Conservation (phyloP, 2,329 filamentous ascomycete species). For the Ceratocystis variospora region DNA sequence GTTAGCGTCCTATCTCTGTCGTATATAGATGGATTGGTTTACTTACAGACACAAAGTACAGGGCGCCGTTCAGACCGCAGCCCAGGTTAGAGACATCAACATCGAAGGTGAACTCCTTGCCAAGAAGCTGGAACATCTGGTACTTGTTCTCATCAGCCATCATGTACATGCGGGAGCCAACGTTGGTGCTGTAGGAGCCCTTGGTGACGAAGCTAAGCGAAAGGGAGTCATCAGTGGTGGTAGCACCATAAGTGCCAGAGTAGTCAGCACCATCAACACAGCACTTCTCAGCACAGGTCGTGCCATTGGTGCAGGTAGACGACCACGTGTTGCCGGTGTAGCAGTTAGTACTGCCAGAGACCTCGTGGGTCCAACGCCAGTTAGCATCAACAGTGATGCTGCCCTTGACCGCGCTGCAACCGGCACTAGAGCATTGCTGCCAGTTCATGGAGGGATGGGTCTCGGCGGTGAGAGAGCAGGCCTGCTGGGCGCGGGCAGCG, state of each 20-base stretch:
- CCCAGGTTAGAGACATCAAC: constrained; percentile 49
- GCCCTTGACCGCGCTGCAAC: constrained; percentile 31
- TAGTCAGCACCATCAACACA: constrained; percentile 36
- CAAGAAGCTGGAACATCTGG: constrained; percentile 45
- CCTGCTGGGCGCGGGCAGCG: constrained; percentile 30
- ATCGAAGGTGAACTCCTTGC: constrained; percentile 52
- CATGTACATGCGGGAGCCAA: constrained; percentile 42
- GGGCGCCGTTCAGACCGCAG: constrained; percentile 52
- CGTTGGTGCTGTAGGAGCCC: constrained; percentile 30
- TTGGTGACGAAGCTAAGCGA: constrained; percentile 40
- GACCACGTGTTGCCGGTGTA: constrained; percentile 33
- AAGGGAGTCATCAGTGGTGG: constrained; percentile 33
- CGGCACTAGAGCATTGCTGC: constrained; percentile 32
- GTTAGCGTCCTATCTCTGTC: neutral
- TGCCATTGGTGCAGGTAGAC: constrained; percentile 29
- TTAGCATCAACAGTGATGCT: constrained; percentile 39
- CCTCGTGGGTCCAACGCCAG: constrained; percentile 40
- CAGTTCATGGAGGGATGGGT: constrained; percentile 34
- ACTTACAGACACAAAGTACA: constrained; percentile 39
- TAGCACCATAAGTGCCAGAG: constrained; percentile 33
- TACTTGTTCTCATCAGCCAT: constrained; percentile 42
- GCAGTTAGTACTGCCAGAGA: constrained; percentile 32
- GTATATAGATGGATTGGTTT: neutral
- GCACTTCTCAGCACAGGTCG: constrained; percentile 33
- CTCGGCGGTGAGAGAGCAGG: constrained; percentile 29